Percentiles rank a stretch among this genome's conserved stretches.
These are phyloP conservation scores for Coniella lustricola DNA, from an alignment of 2,329 filamentous ascomycete species.

Conservation along the genomic window DNA sequence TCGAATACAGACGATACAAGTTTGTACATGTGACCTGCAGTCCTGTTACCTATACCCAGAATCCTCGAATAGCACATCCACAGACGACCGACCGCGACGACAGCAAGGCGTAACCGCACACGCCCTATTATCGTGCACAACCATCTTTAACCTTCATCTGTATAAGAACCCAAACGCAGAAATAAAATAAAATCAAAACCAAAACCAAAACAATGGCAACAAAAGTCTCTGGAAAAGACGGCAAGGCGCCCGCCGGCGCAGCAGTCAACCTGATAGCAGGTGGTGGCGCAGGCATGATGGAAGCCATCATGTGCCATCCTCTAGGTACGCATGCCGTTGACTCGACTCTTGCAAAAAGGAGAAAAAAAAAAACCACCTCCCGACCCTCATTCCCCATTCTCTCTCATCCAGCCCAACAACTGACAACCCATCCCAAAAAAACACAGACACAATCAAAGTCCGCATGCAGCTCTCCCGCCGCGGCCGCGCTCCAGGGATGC, in stretches of 20 bases:
- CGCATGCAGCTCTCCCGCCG: conserved; percentile 96
- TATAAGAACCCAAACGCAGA: background rate
- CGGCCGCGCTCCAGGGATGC: conserved; percentile 73
- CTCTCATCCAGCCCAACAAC: conserved; percentile 8
- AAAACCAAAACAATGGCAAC: conserved; percentile 29
- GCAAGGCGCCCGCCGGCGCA: conserved; percentile 74
- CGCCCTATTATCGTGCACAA: background rate
- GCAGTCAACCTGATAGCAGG: conserved; percentile 87
- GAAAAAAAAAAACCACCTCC: too few relatives aligned
- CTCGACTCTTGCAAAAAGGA: conserved; percentile 6
- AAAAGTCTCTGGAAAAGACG: conserved; percentile 36
- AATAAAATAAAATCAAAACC: conserved; percentile 22
- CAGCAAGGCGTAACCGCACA: too few relatives aligned
- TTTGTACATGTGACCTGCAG: too few relatives aligned
- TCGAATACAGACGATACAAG: too few relatives aligned
- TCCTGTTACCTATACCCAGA: too few relatives aligned
- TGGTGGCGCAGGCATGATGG: conserved; percentile 98
- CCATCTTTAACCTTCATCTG: background rate
- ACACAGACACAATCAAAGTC: conserved; percentile 88
- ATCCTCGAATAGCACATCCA: too few relatives aligned
- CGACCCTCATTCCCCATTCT: background rate
- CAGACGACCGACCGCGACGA: too few relatives aligned
- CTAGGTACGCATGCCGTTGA: conserved; percentile 53
- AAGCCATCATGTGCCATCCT: conserved; percentile 91
- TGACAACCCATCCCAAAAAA: conserved; percentile 17